phyloP scores from a whole-genome alignment of 2,329 filamentous ascomycete genomes.

The Ustulina deusta region DNA sequence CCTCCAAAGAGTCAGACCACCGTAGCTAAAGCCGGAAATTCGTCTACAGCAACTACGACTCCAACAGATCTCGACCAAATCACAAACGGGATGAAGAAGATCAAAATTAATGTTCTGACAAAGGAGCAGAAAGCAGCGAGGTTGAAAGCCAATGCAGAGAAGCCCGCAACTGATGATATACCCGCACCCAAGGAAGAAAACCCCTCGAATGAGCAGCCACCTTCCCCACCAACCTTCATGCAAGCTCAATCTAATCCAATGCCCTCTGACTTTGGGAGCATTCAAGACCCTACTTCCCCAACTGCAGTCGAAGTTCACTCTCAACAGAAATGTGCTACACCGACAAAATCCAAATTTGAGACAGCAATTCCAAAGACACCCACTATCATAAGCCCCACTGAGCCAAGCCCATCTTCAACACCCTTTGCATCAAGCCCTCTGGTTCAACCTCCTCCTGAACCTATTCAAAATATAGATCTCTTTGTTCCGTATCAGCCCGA shows the following conservation, averaged over 20 bases:
- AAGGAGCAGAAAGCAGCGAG: constrained; percentile 69
- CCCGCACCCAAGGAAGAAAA: constrained; percentile 12
- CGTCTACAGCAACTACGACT: constrained; percentile 13
- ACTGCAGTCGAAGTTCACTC: not conserved
- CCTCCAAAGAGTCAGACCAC: constrained; percentile 4
- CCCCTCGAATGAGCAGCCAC: constrained; percentile 3
- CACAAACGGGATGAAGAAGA: constrained; percentile 70
- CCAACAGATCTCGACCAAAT: constrained; percentile 65
- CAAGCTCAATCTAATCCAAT: constrained; percentile 6
- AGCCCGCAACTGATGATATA: constrained; percentile 8
- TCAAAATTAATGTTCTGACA: constrained; percentile 71
- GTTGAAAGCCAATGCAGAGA: constrained; percentile 51
- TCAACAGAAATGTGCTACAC: constrained; percentile 1
- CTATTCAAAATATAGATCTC: constrained; percentile 51
- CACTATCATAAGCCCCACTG: constrained; percentile 40
- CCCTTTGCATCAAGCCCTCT: constrained; percentile 51
- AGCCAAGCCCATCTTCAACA: constrained; percentile 35
- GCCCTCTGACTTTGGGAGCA: not conserved
- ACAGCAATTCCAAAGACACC: constrained; percentile 30
- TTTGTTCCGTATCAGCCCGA: constrained; percentile 69
- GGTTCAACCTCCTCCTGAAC: constrained; percentile 33
- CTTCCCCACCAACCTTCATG: not conserved
- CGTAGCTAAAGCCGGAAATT: constrained; percentile 12
- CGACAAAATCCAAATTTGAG: constrained; percentile 25
- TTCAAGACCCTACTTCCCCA: constrained; percentile 3